Conservation (phyloP, 2,329 filamentous ascomycete genomes). For the Didymella lethalis region DNA sequence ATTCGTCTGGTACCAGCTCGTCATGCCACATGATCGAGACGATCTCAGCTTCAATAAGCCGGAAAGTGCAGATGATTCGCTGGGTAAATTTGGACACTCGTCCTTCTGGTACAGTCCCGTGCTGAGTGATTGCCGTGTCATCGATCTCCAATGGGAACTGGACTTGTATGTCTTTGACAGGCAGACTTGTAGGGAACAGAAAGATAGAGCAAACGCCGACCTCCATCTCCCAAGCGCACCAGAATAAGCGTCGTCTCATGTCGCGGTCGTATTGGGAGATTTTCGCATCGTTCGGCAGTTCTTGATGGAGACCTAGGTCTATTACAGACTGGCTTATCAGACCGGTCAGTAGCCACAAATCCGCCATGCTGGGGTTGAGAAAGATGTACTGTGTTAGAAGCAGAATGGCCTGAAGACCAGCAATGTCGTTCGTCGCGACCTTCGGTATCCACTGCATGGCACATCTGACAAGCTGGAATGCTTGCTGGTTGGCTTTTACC, state of each 20-base stretch:
- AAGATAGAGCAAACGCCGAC: constrained; percentile 48
- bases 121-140: constrained; percentile 43
- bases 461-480: constrained; percentile 44
- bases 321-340: constrained; percentile 49
- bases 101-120: constrained; percentile 38
- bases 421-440: constrained; percentile 48
- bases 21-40: constrained; percentile 45
- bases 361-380: constrained; percentile 48
- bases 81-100: constrained; percentile 47
- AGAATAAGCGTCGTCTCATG: constrained; percentile 49
- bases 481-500: constrained; percentile 43
- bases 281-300: constrained; percentile 40
- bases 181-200: constrained; percentile 42
- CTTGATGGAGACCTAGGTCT: constrained; percentile 48
- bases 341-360: constrained; percentile 49
- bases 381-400: constrained; percentile 49
- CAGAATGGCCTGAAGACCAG: constrained; percentile 46
- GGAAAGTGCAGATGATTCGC: constrained; percentile 45
- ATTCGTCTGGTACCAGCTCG: constrained; percentile 40
- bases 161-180: constrained; percentile 42
- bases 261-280: constrained; percentile 45
- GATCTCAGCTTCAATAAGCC: constrained; percentile 46
- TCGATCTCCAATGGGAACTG: constrained; percentile 46
- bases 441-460: constrained; percentile 49
- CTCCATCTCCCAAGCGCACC: constrained; percentile 52